Evolutionary conservation across 73 alveolate species (phyloP).

Genomic region (Paramecium sexaurelia): DNA sequence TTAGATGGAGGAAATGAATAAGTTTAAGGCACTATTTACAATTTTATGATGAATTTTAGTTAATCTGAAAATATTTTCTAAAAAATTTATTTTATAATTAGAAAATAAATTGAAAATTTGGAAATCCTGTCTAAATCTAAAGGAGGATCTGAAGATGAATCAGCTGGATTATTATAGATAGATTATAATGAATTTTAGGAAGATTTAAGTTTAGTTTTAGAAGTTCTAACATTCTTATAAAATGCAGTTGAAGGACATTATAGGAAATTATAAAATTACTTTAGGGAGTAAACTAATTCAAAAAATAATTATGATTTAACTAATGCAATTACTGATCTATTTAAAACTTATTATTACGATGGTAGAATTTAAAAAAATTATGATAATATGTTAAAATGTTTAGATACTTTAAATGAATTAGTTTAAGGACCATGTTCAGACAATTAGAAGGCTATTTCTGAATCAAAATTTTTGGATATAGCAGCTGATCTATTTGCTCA

Average conservation of each 20-base stretch:
- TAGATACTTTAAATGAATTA: conserved; percentile 72
- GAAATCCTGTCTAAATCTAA: conserved; percentile 57
- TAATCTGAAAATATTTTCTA: conserved; percentile 70
- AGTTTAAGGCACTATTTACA: conserved; percentile 52
- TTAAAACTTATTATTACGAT: conserved; percentile 68
- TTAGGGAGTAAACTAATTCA: conserved; percentile 62
- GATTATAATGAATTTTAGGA: conserved; percentile 29
- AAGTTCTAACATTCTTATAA: conserved; percentile 67
- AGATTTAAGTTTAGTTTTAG: conserved; percentile 1
- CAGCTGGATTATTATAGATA: not conserved
- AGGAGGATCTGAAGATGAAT: conserved; percentile 31
- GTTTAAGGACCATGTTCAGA: conserved; percentile 77
- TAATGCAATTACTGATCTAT: conserved; percentile 41
- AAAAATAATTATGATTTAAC: conserved; percentile 70
- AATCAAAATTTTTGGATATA: conserved; percentile 72
- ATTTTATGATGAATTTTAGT: conserved; percentile 50
- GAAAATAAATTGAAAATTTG: conserved; percentile 58
- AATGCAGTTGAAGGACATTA: conserved; percentile 72
- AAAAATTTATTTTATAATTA: conserved; percentile 41
- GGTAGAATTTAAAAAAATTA: conserved; percentile 35
- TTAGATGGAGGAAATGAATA: conserved; percentile 68
- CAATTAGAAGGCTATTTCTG: conserved; percentile 68
- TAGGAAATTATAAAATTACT: conserved; percentile 60
- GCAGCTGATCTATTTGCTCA: conserved; percentile 61
- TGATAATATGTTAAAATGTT: conserved; percentile 68